Percentiles rank a stretch among this genome's conserved stretches.
phyloP scores from a whole-genome alignment of 441 rosid genomes.

The Eruca vesicaria region DNA sequence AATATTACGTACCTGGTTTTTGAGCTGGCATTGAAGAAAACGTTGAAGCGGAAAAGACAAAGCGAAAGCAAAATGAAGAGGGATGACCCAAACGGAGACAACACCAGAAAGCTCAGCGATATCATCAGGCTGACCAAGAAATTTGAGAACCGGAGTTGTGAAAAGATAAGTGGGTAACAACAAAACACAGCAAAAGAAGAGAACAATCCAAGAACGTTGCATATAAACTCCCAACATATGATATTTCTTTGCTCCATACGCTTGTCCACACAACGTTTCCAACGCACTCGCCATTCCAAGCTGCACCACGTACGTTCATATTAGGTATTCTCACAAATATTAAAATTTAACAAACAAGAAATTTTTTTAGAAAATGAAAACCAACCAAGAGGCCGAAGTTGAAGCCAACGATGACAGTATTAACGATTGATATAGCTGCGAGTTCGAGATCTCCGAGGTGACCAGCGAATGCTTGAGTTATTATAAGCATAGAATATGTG shows the following conservation, averaged over 20 bases:
- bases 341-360: not conserved
- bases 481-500: conserved; percentile 68
- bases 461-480: conserved; percentile 89
- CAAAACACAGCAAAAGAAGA: conserved; percentile 60
- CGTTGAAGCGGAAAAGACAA: conserved; percentile 68
- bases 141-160: conserved; percentile 56
- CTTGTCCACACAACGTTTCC: conserved; percentile 89
- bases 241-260: conserved; percentile 80
- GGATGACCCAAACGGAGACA: conserved; percentile 49
- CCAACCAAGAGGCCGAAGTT: conserved; percentile 81
- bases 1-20: conserved; percentile 34
- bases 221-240: conserved; percentile 77
- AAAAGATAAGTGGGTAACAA: conserved; percentile 66
- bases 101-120: conserved; percentile 63
- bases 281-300: conserved; percentile 90
- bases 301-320: conserved; percentile 29
- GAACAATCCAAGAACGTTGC: conserved; percentile 86
- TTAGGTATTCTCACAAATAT: not conserved
- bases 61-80: conserved; percentile 78
- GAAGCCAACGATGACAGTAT: conserved; percentile 68
- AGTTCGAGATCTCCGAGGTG: conserved; percentile 85
- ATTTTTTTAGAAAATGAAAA: not conserved
- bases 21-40: conserved; percentile 76
- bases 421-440: conserved; percentile 73
- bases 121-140: conserved; percentile 68